Percentiles rank a stretch among this genome's conserved stretches.
Evolutionary conservation across 768 basidiomycete genomes (phyloP).

Genomic region (Rhodotorula graminis): DNA sequence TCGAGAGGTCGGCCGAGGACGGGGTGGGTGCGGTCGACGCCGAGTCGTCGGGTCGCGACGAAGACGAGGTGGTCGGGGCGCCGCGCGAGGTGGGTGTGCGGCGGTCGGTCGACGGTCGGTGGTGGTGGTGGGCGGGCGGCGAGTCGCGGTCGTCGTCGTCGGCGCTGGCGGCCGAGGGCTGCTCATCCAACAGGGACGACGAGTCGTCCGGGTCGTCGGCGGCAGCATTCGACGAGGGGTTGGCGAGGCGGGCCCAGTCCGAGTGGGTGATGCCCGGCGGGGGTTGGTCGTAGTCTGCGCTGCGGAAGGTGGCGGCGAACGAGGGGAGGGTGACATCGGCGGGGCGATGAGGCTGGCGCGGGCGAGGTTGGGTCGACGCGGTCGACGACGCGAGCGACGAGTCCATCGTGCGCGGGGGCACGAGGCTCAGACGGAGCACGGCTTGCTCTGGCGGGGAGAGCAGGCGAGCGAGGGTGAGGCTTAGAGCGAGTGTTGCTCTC

Average conservation of each 20-base stretch:
- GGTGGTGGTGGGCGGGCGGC: not conserved
- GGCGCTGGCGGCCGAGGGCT: no score
- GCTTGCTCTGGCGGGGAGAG: no score
- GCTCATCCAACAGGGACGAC: conserved; percentile 1
- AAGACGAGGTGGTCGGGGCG: not conserved
- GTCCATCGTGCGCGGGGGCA: not conserved
- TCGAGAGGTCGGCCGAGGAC: not conserved
- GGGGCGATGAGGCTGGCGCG: not conserved
- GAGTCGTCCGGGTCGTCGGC: not conserved
- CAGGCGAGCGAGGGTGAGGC: no score
- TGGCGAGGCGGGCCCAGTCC: conserved; percentile 14
- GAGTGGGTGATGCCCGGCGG: conserved; percentile 8
- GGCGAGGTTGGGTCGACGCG: no score
- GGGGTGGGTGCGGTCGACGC: not conserved
- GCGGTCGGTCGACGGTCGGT: not conserved
- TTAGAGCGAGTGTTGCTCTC: no score
- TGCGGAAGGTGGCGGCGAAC: conserved; percentile 16
- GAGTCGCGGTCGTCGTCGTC: not conserved
- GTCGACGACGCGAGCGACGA: not conserved
- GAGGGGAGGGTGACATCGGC: conserved; percentile 6
- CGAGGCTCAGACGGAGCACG: not conserved
- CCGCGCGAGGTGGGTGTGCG: not conserved
- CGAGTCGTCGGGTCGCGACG: not conserved
- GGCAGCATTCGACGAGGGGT: not conserved
- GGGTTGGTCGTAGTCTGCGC: conserved; percentile 21